These are phyloP conservation scores for Rhodotorula graminis DNA, from an alignment of 768 basidiomycete genomes.

Conservation along the genomic window DNA sequence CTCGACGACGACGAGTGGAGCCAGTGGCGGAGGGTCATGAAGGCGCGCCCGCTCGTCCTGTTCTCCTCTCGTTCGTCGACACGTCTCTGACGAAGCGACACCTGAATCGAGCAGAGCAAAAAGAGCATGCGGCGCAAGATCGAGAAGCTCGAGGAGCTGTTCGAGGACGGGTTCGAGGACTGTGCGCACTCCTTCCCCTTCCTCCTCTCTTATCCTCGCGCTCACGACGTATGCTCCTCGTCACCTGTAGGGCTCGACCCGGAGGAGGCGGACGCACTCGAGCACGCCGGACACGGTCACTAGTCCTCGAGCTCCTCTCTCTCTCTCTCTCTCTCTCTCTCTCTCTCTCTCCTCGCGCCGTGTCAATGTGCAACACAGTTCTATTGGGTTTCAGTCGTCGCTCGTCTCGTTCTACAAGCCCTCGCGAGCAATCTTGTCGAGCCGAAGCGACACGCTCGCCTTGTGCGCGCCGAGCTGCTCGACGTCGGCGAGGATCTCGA, in stretches of 20 bases:
- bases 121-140: constrained; percentile 33
- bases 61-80: too few species aligned
- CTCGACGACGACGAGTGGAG: constrained; percentile 45
- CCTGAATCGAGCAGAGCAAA: constrained; percentile 36
- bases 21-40: constrained; percentile 23
- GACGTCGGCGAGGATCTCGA: constrained; percentile 83
- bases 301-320: background rate
- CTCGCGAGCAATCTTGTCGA: constrained; percentile 30
- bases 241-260: constrained; percentile 24
- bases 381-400: background rate
- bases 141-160: constrained; percentile 43
- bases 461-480: constrained; percentile 94
- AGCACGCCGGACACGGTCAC: constrained; percentile 23
- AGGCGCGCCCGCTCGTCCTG: background rate
- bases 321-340: background rate
- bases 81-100: constrained; percentile 6
- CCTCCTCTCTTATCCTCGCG: too few species aligned
- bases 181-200: background rate
- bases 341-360: background rate
- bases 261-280: constrained; percentile 7
- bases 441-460: constrained; percentile 65
- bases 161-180: constrained; percentile 47
- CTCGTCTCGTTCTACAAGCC: constrained; percentile 21
- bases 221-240: background rate
- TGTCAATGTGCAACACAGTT: background rate